These are phyloP conservation scores for Diutina pseudorugosa DNA, from an alignment of 1,139 yeast species.

Conservation along the genomic window DNA sequence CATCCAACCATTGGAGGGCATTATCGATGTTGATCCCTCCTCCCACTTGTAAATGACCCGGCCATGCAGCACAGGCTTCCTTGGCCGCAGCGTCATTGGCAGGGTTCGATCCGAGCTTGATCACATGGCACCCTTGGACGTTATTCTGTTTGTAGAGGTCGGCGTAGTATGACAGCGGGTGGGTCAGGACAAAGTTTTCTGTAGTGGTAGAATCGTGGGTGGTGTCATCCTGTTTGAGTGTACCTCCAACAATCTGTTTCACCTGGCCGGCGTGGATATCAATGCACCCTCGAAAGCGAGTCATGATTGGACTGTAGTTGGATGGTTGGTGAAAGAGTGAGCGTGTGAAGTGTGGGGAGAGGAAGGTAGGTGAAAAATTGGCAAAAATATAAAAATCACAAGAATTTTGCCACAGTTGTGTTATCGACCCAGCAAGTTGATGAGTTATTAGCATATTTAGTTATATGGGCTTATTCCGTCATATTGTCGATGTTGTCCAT, in stretches of 20 bases:
- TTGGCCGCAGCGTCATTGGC: conserved; percentile 77
- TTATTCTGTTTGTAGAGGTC: conserved; percentile 46
- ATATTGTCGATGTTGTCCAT: neutral
- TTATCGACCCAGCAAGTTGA: too few relatives aligned
- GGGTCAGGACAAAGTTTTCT: conserved; percentile 73
- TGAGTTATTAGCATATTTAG: neutral
- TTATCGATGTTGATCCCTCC: conserved; percentile 78
- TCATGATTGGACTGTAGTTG: conserved; percentile 35
- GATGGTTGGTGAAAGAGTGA: neutral
- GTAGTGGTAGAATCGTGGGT: conserved; percentile 20
- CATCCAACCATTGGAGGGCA: conserved; percentile 61
- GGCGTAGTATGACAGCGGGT: conserved; percentile 71
- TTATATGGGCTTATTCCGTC: too few relatives aligned
- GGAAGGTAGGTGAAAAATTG: too few relatives aligned
- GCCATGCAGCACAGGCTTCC: conserved; percentile 69
- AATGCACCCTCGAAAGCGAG: conserved; percentile 85
- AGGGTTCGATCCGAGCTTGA: conserved; percentile 67
- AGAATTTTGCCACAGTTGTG: too few relatives aligned
- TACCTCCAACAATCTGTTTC: conserved; percentile 94
- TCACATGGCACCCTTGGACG: conserved; percentile 79
- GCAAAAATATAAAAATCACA: too few relatives aligned
- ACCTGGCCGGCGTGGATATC: conserved; percentile 93
- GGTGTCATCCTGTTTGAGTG: conserved; percentile 46
- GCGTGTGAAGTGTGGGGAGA: too few relatives aligned
- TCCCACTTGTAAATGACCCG: conserved; percentile 67